A percentile compares a stretch with the other conserved stretches of the same genome.
Conservation (phyloP, 768 basidiomycete genomes). For the Kockovaella imperatae region DNA sequence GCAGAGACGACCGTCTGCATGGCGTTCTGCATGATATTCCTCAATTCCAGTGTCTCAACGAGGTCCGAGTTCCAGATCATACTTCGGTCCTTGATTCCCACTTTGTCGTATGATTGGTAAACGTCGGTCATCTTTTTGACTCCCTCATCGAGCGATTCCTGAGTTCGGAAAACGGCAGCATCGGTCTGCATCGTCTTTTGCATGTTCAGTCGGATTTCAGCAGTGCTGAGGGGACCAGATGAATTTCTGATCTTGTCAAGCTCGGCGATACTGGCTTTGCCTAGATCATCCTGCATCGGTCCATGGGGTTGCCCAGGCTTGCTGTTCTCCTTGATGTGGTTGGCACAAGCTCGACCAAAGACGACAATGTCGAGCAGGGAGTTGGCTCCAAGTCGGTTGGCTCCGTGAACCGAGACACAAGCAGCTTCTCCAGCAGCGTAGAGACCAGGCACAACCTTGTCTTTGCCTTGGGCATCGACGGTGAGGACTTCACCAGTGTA, state of each 20-base stretch:
- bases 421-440: slow-evolving; percentile 99
- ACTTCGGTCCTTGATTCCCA: slow-evolving; percentile 94
- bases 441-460: slow-evolving; percentile 87
- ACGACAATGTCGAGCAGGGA: slow-evolving; percentile 98
- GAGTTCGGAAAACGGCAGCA: slow-evolving; percentile 95
- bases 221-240: slow-evolving; percentile 73
- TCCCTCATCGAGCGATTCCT: slow-evolving; percentile 81
- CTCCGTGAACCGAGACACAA: slow-evolving; percentile 97
- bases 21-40: slow-evolving; percentile 90
- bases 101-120: slow-evolving; percentile 79
- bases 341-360: slow-evolving; percentile 97
- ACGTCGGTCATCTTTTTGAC: slow-evolving; percentile 76
- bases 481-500: slow-evolving; percentile 98
- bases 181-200: slow-evolving; percentile 99
- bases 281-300: slow-evolving; percentile 74
- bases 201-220: slow-evolving; percentile 87
- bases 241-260: slow-evolving; percentile 72
- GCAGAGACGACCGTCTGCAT: slow-evolving; percentile 84
- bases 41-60: slow-evolving; percentile 91
- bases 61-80: slow-evolving; percentile 99
- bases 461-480: slow-evolving; percentile 76
- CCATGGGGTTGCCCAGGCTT: slow-evolving; percentile 88
- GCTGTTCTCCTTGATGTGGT: slow-evolving; percentile 88
- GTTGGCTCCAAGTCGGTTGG: slow-evolving; percentile 98
- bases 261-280: slow-evolving; percentile 72